Percentiles rank a stretch among this genome's conserved stretches.
Evolutionary conservation across 306 rosid species (phyloP).

Genomic region (Arachis hypogaea): DNA sequence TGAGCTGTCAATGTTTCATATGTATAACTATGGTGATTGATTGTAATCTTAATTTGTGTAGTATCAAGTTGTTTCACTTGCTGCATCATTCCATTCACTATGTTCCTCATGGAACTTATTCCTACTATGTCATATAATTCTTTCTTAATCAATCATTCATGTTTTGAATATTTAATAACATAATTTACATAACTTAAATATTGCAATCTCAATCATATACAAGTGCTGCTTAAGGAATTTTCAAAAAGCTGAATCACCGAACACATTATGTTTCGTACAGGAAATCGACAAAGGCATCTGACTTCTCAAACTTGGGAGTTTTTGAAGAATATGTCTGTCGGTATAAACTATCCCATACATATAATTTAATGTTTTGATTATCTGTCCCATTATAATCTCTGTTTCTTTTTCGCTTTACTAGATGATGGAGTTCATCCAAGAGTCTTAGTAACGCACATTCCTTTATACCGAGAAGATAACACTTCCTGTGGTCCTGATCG

Average conservation of each 20-base stretch:
- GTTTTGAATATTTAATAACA: background rate
- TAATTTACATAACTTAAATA: constrained; percentile 5
- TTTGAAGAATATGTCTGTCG: constrained; percentile 66
- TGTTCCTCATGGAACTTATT: constrained; percentile 21
- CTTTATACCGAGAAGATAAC: constrained; percentile 65
- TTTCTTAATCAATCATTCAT: constrained; percentile 1
- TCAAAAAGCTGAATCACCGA: constrained; percentile 25
- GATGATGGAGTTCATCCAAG: constrained; percentile 58
- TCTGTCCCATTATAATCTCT: constrained; percentile 24
- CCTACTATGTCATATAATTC: background rate
- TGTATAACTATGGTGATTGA: constrained; percentile 10
- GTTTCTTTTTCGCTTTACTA: constrained; percentile 40
- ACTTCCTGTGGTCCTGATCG: constrained; percentile 75
- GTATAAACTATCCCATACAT: constrained; percentile 48
- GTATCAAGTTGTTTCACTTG: background rate
- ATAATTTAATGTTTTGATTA: constrained; percentile 27
- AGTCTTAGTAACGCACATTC: constrained; percentile 84
- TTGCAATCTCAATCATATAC: constrained; percentile 27
- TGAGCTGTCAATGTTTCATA: constrained; percentile 31
- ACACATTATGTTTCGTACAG: constrained; percentile 51
- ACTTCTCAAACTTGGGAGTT: constrained; percentile 60
- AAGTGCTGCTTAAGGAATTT: constrained; percentile 24
- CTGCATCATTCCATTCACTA: constrained; percentile 5
- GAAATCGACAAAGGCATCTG: constrained; percentile 51
- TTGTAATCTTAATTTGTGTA: constrained; percentile 15